A percentile compares a stretch with the other conserved stretches of the same genome.
These are phyloP conservation scores for Neospora caninum DNA, from an alignment of 169 alveolate genomes.

Conservation along the genomic window DNA sequence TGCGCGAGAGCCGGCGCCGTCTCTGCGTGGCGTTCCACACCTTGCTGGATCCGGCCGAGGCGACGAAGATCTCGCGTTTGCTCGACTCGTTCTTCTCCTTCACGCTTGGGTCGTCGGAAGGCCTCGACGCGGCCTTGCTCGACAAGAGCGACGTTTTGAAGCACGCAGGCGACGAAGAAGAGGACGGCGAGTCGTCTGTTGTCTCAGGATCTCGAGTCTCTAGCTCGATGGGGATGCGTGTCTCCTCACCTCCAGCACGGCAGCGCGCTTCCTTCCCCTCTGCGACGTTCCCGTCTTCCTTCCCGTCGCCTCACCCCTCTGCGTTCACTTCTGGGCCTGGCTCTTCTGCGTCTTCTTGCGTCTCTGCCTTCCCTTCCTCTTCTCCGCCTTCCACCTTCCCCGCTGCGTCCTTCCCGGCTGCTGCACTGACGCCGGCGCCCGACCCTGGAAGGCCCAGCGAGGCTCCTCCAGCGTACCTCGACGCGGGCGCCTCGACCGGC, in stretches of 20 bases:
- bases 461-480: no score
- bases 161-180: neutral
- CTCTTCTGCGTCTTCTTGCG: no score
- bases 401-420: no score
- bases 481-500: no score
- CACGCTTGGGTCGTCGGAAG: neutral
- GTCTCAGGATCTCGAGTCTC: neutral
- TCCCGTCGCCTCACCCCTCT: neutral
- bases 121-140: neutral
- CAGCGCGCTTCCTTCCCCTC: neutral
- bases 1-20: slow-evolving; percentile 38
- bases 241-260: neutral
- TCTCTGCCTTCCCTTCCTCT: no score
- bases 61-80: neutral
- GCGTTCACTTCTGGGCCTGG: no score
- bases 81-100: neutral
- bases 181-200: neutral
- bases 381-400: no score
- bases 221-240: neutral
- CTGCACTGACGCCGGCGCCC: no score
- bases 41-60: slow-evolving; percentile 11
- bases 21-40: slow-evolving; percentile 37
- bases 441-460: no score
- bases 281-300: neutral
- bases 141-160: neutral